Evolutionary conservation across 2,329 filamentous ascomycete species (phyloP).

Genomic region (Periconia digitata): DNA sequence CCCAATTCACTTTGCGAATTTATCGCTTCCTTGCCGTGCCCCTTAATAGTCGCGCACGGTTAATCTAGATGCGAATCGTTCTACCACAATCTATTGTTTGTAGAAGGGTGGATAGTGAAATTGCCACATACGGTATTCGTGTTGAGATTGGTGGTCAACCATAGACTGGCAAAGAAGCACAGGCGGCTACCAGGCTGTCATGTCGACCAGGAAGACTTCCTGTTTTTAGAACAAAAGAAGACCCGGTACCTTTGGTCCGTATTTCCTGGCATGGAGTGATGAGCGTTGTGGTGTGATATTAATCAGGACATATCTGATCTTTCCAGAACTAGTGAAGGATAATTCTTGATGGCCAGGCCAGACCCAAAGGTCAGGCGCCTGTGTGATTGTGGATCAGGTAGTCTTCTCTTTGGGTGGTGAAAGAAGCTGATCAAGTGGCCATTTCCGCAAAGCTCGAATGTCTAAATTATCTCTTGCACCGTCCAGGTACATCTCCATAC

Average conservation of each 20-base stretch:
- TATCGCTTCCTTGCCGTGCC: slow-evolving; percentile 14
- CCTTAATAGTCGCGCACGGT: slow-evolving; percentile 5
- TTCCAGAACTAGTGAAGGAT: neutral
- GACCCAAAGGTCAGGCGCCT: neutral
- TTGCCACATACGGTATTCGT: neutral
- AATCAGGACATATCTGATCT: neutral
- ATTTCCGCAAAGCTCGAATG: slow-evolving; percentile 40
- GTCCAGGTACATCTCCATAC: slow-evolving; percentile 84
- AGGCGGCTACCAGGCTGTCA: neutral
- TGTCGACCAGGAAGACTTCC: neutral
- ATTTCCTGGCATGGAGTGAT: neutral
- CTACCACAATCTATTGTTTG: slow-evolving; percentile 4
- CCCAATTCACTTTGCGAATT: slow-evolving; percentile 10
- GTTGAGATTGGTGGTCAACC: neutral
- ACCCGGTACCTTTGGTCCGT: neutral
- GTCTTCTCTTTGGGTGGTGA: slow-evolving; percentile 21
- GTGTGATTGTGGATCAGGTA: neutral
- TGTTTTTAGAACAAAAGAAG: neutral
- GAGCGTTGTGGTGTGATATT: neutral
- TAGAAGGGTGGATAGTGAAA: neutral
- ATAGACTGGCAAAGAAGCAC: neutral
- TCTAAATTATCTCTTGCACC: slow-evolving; percentile 54
- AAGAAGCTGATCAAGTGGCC: slow-evolving; percentile 38
- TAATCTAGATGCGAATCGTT: slow-evolving; percentile 21
- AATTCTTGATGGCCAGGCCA: neutral